Evolutionary conservation across 2,329 filamentous ascomycete species (phyloP), one percentile per base, ranked within the genome.

Genomic region (Fusarium sterilihyphosum): DNA sequence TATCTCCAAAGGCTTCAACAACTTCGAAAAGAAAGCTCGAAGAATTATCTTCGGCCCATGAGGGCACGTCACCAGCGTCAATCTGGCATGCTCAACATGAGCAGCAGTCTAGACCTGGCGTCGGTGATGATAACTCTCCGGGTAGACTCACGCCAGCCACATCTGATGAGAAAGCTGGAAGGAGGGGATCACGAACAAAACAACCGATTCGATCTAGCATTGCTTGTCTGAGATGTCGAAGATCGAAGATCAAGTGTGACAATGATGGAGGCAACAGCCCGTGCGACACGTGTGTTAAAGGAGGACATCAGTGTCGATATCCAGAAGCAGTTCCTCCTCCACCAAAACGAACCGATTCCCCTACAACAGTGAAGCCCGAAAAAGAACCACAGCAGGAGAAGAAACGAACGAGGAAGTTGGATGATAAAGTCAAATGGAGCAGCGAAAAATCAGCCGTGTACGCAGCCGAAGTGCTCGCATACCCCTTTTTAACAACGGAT

Each of bases 211-310:
- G 94, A 76, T 94, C 93, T 53, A 94, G 92, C 79, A 94, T 96
- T 80, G 93, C 94, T 54, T 96, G 94, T 82, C 86, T 90, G 70
- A 88, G 90, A 73, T 96, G 94, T 80, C 89, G 94, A 66, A 90
- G 90, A 78, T 94, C 93, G 80, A 97, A 96, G 84, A 94, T 96
- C 80, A 96, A 96, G 83, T 97, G 94, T 84, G 91, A 94, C 82
- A 96, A 96, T 83, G 88, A 89, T 75, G 93, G 93, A 69, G 89
- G 92, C 65, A 89, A 89, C 71, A 91, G 90, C 22, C 90, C 89
- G 22, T 97, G 94, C 84, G 90, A 93, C 71, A 91, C 91, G 18
- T 97, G 94, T 81, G 89, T 92, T 79, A 91, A 91, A 68, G 90
- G 90, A 58, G 90, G 91, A 50, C 89, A 93, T 79, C 89, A 93